Conservation (phyloP, 345 rosid genomes). For the Tarenaya hassleriana region DNA sequence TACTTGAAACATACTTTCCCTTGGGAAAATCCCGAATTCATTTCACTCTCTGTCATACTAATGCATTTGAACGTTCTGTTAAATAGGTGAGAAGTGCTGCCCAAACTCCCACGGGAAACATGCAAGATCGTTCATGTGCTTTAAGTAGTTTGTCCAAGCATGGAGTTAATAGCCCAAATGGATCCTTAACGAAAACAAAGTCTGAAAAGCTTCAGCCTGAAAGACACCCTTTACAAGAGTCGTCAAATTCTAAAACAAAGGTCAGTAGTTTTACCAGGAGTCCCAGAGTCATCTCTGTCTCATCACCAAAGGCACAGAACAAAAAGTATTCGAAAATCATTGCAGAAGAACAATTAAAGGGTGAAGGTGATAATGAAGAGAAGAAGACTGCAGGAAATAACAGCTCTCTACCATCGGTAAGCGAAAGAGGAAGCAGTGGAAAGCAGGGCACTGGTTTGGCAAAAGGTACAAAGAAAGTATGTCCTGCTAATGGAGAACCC, state of each 20-base stretch:
- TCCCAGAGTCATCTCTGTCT: too few species aligned
- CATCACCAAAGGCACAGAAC: too few species aligned
- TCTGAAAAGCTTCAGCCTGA: conserved; percentile 43
- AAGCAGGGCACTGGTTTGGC: background rate
- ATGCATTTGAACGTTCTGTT: conserved; percentile 13
- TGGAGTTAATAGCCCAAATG: conserved; percentile 33
- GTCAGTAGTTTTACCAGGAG: too few species aligned
- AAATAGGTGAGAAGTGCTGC: conserved; percentile 48
- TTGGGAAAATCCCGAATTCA: background rate
- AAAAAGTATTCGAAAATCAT: too few species aligned
- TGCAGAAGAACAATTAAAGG: conserved; percentile 27
- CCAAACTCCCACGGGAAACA: conserved; percentile 43
- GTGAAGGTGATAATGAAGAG: background rate
- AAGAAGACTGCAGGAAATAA: background rate
- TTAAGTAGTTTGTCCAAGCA: conserved; percentile 34
- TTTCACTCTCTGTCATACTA: conserved; percentile 4
- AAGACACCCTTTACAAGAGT: too few species aligned
- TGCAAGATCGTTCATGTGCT: conserved; percentile 29
- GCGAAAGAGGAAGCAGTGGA: background rate
- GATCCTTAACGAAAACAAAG: conserved; percentile 35
- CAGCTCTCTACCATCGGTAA: conserved; percentile 6
- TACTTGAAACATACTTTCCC: background rate
- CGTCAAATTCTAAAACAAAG: too few species aligned
- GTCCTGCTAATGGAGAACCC: conserved; percentile 14
- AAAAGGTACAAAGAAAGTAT: conserved; percentile 1